phyloP scores from a whole-genome alignment of 1,284 basidiomycete species.

The Phaffia rhodozyma region DNA sequence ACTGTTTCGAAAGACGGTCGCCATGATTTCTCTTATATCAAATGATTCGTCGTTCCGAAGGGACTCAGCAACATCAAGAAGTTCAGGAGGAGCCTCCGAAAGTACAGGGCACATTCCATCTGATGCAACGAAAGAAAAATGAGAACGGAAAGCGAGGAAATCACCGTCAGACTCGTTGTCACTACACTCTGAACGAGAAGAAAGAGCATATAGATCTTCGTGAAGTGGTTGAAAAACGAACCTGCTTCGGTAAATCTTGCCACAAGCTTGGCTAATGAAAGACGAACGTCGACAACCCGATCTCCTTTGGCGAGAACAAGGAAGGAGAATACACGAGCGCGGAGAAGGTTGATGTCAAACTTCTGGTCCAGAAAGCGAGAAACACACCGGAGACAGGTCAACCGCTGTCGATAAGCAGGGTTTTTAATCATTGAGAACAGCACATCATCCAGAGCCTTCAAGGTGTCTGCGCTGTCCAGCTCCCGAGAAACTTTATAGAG shows the following conservation, averaged over 20 bases:
- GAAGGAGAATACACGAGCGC: constrained; percentile 49
- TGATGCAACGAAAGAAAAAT: not conserved
- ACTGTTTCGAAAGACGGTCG: constrained; percentile 5
- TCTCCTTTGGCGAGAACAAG: constrained; percentile 53
- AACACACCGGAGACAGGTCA: constrained; percentile 65
- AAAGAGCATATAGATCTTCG: too few relatives aligned
- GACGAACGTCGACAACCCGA: constrained; percentile 72
- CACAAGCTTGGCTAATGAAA: constrained; percentile 49
- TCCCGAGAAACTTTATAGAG: constrained; percentile 44
- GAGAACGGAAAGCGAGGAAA: not conserved
- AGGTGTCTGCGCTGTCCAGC: constrained; percentile 31
- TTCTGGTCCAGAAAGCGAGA: constrained; percentile 48
- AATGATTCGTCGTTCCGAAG: constrained; percentile 13
- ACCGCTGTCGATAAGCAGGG: constrained; percentile 52
- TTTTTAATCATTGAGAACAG: constrained; percentile 48
- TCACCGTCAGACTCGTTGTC: too few relatives aligned
- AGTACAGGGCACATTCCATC: constrained; percentile 5
- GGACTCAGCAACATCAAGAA: constrained; percentile 6
- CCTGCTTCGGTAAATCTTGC: constrained; percentile 6
- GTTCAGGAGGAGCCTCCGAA: not conserved
- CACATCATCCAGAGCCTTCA: constrained; percentile 39
- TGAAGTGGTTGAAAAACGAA: not conserved
- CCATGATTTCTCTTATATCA: constrained; percentile 9
- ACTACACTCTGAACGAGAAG: not conserved
- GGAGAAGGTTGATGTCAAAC: constrained; percentile 37